Conservation (phyloP, 1,284 basidiomycete species). For the Polyporus tsugae region DNA sequence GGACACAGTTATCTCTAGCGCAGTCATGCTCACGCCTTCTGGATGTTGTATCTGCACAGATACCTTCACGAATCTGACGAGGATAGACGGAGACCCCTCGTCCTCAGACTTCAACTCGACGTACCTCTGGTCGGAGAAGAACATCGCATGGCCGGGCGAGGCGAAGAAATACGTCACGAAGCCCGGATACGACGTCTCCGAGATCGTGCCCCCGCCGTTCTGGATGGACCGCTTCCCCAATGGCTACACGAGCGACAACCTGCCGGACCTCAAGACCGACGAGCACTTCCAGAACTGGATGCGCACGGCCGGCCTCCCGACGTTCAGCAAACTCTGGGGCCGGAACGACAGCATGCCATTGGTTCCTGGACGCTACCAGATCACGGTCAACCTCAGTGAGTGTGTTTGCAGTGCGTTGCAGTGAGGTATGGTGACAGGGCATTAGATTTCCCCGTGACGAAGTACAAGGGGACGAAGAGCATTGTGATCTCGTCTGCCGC, state of each 20-base stretch:
- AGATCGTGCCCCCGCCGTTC: conserved; percentile 93
- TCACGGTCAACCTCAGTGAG: conserved; percentile 86
- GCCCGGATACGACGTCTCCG: conserved; percentile 64
- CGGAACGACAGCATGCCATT: conserved; percentile 87
- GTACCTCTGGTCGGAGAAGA: conserved; percentile 83
- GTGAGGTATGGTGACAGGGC: conserved; percentile 4
- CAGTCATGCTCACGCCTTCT: background rate
- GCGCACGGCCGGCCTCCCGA: conserved; percentile 96
- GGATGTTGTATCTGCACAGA: conserved; percentile 54
- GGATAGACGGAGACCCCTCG: conserved; percentile 45
- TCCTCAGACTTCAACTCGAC: conserved; percentile 53
- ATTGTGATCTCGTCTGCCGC: conserved; percentile 97
- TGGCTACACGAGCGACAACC: conserved; percentile 72
- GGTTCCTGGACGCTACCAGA: conserved; percentile 78
- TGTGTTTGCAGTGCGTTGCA: conserved; percentile 28
- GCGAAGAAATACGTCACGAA: conserved; percentile 84
- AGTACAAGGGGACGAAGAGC: conserved; percentile 95
- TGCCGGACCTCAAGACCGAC: conserved; percentile 79
- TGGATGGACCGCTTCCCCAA: conserved; percentile 81
- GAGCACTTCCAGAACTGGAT: conserved; percentile 99
- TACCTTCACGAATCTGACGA: conserved; percentile 75
- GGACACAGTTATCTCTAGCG: conserved; percentile 14
- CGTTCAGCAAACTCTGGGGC: conserved; percentile 95
- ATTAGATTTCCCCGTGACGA: conserved; percentile 91
- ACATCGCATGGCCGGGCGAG: conserved; percentile 96